These are phyloP conservation scores for Ustilago loliicola DNA, from an alignment of 1,284 basidiomycete species.

Conservation along the genomic window DNA sequence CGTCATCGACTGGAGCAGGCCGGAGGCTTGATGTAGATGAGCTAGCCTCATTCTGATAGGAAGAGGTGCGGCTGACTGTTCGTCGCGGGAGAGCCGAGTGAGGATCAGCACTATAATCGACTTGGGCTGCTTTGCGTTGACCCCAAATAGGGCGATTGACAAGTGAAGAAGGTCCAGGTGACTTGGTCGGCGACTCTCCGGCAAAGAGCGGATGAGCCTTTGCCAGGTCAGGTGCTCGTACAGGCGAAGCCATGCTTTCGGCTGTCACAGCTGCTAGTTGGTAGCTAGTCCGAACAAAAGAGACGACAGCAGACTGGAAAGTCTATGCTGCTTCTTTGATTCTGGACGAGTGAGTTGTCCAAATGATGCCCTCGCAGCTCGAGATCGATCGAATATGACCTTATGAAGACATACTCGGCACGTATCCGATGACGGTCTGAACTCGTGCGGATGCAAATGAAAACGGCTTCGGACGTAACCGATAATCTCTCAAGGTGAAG, in stretches of 20 bases:
- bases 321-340: not conserved
- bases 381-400: not conserved
- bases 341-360: not conserved
- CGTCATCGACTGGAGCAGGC: constrained; percentile 29
- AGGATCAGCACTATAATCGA: constrained; percentile 40
- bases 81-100: constrained; percentile 21
- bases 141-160: constrained; percentile 55
- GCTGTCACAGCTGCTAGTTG: not conserved
- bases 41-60: constrained; percentile 23
- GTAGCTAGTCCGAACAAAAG: no score
- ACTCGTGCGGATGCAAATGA: not conserved
- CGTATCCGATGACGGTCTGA: not conserved
- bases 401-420: constrained; percentile 2
- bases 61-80: constrained; percentile 38
- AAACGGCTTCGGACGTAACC: not conserved
- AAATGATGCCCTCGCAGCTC: not conserved
- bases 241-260: constrained; percentile 31
- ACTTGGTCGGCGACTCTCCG: constrained; percentile 48
- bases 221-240: constrained; percentile 19
- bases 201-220: constrained; percentile 46
- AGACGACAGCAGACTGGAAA: not conserved
- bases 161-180: constrained; percentile 41
- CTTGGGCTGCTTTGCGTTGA: constrained; percentile 36
- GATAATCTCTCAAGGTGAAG: not conserved
- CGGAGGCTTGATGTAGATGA: constrained; percentile 18